A percentile compares a stretch with the other conserved stretches of the same genome.
Conservation (phyloP, 2,329 filamentous ascomycete genomes). For the Colletotrichum phormii region DNA sequence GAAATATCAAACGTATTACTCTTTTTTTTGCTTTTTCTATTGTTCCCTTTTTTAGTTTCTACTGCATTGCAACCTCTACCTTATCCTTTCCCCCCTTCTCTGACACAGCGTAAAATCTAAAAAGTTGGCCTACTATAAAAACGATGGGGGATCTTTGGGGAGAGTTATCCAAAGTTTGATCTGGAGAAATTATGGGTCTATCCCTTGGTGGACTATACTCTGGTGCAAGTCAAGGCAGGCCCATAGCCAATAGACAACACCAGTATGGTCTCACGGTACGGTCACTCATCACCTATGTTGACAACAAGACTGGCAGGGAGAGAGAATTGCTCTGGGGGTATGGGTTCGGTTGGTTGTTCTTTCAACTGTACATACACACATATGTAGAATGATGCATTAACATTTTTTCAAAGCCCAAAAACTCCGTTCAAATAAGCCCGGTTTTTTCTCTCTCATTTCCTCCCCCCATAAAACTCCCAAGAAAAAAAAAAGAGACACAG, state of each 20-base stretch:
- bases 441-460: slow-evolving; percentile 17
- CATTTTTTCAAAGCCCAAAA: slow-evolving; percentile 21
- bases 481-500: slow-evolving; percentile 3
- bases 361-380: slow-evolving; percentile 12
- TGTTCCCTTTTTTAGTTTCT: background rate
- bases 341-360: slow-evolving; percentile 5
- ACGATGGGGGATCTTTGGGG: no score
- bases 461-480: slow-evolving; percentile 26
- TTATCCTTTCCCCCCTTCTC: no score
- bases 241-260: no score
- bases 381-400: slow-evolving; percentile 18
- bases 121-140: slow-evolving; percentile 2
- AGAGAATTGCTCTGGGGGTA: background rate
- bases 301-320: background rate
- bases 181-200: no score
- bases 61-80: slow-evolving; percentile 18
- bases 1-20: slow-evolving; percentile 11
- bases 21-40: background rate
- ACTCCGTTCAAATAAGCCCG: slow-evolving; percentile 12
- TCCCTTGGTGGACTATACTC: no score
- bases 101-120: slow-evolving; percentile 17
- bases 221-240: no score
- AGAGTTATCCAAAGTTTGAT: no score
- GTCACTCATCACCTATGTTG: background rate
- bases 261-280: no score